These are phyloP conservation scores for Ceratocystis ficicola DNA, from an alignment of 2,329 filamentous ascomycete species.

Conservation along the genomic window DNA sequence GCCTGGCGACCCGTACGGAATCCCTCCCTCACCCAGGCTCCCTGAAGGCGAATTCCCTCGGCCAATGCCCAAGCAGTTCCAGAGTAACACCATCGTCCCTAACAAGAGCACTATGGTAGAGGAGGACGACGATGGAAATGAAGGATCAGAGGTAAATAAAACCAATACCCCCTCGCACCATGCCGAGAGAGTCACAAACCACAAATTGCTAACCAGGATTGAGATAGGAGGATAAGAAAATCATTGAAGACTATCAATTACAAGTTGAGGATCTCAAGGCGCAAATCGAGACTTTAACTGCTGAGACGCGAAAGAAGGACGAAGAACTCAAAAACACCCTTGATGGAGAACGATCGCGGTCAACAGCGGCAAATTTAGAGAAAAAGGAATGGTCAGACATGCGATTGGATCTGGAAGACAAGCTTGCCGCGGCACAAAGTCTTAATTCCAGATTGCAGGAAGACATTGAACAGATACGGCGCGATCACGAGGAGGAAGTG, in stretches of 20 bases:
- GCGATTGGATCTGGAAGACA: constrained; percentile 55
- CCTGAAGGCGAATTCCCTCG: constrained; percentile 51
- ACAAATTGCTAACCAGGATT: not conserved
- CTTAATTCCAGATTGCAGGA: constrained; percentile 69
- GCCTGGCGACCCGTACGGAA: constrained; percentile 34
- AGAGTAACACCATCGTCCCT: constrained; percentile 90
- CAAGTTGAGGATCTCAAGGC: constrained; percentile 66
- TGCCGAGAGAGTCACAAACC: too few relatives aligned
- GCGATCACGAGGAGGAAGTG: constrained; percentile 53
- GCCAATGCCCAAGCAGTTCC: constrained; percentile 77
- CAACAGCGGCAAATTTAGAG: constrained; percentile 44
- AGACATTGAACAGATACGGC: constrained; percentile 62
- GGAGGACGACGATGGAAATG: constrained; percentile 63
- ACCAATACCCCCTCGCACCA: not conserved
- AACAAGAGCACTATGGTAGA: constrained; percentile 98
- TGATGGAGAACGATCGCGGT: constrained; percentile 45
- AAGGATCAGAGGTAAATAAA: constrained; percentile 33
- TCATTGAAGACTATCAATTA: constrained; percentile 50
- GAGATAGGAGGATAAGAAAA: constrained; percentile 15
- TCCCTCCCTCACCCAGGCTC: constrained; percentile 48
- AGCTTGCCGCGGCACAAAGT: constrained; percentile 59
- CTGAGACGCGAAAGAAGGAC: constrained; percentile 56
- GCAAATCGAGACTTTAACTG: constrained; percentile 64
- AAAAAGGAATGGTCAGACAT: constrained; percentile 60
- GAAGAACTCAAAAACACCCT: constrained; percentile 51